A percentile compares a stretch with the other conserved stretches of the same genome.
Conservation (phyloP, 805 yeast species). For the Candida rishiriensis region DNA sequence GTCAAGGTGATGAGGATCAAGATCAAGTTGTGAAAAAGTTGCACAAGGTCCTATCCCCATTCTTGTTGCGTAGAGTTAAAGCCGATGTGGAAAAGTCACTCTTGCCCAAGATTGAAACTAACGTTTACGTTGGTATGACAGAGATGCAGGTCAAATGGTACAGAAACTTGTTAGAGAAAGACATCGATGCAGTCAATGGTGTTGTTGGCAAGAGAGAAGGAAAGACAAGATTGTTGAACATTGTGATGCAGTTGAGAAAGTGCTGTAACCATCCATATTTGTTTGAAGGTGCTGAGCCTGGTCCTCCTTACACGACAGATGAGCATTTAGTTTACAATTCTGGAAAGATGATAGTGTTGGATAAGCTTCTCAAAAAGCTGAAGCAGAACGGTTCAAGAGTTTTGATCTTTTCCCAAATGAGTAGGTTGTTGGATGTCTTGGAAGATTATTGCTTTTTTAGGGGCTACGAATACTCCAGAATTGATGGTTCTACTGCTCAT, state of each 20-base stretch:
- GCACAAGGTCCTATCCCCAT: constrained; percentile 85
- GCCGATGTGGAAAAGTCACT: constrained; percentile 90
- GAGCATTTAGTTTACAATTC: constrained; percentile 89
- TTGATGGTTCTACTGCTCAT: constrained; percentile 90
- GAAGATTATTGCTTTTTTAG: constrained; percentile 90
- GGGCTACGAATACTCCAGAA: constrained; percentile 82
- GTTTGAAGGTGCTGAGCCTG: constrained; percentile 99
- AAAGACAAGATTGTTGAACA: constrained; percentile 83
- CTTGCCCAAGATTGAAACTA: constrained; percentile 85
- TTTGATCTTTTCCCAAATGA: constrained; percentile 90
- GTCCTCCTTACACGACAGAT: constrained; percentile 95
- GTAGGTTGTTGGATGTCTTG: constrained; percentile 78
- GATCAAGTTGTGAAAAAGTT: constrained; percentile 83
- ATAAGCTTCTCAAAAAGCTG: constrained; percentile 70
- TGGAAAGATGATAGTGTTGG: constrained; percentile 87
- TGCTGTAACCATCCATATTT: constrained; percentile 97
- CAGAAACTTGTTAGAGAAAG: constrained; percentile 80
- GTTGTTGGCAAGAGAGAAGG: constrained; percentile 92
- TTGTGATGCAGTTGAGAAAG: constrained; percentile 94
- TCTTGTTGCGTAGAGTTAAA: constrained; percentile 82
- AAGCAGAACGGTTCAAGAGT: constrained; percentile 81
- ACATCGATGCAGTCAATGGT: constrained; percentile 94
- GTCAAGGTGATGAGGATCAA: constrained; percentile 59
- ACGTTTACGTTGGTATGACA: constrained; percentile 90
- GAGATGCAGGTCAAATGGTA: constrained; percentile 95